Percentiles rank a stretch among this genome's conserved stretches.
Evolutionary conservation across 148 eudicot species (phyloP).

Genomic region (Vaccinium macrocarpon): DNA sequence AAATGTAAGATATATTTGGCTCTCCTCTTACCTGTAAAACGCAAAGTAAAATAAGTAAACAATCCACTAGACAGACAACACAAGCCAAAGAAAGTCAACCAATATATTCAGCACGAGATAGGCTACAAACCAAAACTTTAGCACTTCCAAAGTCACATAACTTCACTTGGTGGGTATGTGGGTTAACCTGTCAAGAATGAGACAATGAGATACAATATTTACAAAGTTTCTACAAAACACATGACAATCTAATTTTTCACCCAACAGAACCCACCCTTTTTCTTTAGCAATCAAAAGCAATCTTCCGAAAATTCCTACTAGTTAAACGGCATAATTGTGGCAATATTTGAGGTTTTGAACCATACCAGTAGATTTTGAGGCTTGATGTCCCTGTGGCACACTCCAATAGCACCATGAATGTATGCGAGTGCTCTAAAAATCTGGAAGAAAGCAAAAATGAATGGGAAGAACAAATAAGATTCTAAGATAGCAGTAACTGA

Average conservation of each 20-base stretch:
- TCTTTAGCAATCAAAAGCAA: not conserved
- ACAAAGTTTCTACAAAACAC: not conserved
- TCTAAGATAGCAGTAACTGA: not conserved
- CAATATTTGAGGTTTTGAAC: not conserved
- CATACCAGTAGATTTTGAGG: conserved; percentile 75
- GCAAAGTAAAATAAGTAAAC: not conserved
- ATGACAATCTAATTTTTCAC: too few relatives aligned
- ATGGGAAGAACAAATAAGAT: not conserved
- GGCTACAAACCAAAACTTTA: conserved; percentile 67
- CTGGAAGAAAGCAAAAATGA: conserved; percentile 28
- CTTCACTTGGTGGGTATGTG: conserved; percentile 82
- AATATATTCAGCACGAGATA: not conserved
- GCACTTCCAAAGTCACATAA: conserved; percentile 95
- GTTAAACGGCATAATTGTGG: not conserved
- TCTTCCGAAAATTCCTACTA: not conserved
- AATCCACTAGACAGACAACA: not conserved
- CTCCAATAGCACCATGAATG: conserved; percentile 60
- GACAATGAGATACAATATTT: not conserved
- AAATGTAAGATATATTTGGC: conserved; percentile 87
- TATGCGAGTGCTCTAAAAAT: conserved; percentile 66
- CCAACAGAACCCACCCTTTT: not conserved
- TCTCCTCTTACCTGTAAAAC: conserved; percentile 80
- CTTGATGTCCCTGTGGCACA: conserved; percentile 70
- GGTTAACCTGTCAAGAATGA: conserved; percentile 57
- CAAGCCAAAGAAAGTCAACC: not conserved